Conservation (phyloP, 495 filamentous ascomycete species). For the Aspergillus kassunensis region DNA sequence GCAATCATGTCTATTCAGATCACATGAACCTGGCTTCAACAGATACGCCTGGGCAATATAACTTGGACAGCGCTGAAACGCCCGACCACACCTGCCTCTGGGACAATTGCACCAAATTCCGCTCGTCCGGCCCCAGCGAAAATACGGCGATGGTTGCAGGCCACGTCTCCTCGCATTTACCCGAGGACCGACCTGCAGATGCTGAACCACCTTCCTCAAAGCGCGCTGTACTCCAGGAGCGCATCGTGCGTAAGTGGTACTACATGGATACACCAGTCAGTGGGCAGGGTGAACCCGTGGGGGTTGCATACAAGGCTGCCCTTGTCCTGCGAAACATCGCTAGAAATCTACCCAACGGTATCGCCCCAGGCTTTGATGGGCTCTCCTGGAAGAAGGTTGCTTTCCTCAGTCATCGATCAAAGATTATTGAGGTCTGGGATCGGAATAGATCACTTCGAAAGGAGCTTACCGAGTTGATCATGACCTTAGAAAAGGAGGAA, state of each 20-base stretch:
- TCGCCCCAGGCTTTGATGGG: constrained; percentile 27
- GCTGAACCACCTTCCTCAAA: constrained; percentile 41
- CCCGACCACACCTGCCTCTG: constrained; percentile 36
- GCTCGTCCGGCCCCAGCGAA: constrained; percentile 34
- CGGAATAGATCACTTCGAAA: constrained; percentile 42
- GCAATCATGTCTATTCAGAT: constrained; percentile 64
- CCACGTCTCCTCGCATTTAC: constrained; percentile 49
- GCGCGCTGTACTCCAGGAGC: constrained; percentile 38
- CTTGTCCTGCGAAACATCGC: constrained; percentile 88
- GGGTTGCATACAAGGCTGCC: constrained; percentile 78
- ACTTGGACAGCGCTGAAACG: constrained; percentile 41
- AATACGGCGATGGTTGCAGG: constrained; percentile 42
- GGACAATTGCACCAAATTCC: constrained; percentile 40
- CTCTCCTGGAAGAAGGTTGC: constrained; percentile 42
- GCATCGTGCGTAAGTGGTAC: constrained; percentile 40
- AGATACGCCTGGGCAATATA: constrained; percentile 46
- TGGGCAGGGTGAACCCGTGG: constrained; percentile 74
- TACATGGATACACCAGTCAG: constrained; percentile 70
- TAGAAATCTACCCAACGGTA: constrained; percentile 56
- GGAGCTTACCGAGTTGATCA: constrained; percentile 42
- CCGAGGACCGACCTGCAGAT: constrained; percentile 48
- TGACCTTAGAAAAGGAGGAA: constrained; percentile 43
- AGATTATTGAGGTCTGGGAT: constrained; percentile 43
- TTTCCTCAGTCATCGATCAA: constrained; percentile 38
- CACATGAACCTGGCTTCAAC: constrained; percentile 59